A percentile compares a stretch with the other conserved stretches of the same genome.
Conservation (phyloP, 441 rosid genomes). For the Gossypium schwendimanii region DNA sequence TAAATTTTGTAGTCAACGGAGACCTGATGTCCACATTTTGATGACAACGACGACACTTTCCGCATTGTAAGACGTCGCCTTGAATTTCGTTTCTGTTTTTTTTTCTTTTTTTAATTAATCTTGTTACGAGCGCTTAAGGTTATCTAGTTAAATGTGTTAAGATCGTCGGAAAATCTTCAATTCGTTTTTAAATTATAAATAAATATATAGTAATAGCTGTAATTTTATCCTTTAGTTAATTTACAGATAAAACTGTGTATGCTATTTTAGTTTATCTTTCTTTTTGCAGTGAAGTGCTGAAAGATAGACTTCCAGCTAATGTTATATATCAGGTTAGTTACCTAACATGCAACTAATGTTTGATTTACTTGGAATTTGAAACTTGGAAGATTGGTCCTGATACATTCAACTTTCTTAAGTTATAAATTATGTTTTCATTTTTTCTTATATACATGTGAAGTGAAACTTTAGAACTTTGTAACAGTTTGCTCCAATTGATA, state of each 20-base stretch:
- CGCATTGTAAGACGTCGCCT: constrained; percentile 52
- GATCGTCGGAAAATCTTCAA: background rate
- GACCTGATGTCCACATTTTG: constrained; percentile 60
- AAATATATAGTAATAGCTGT: background rate
- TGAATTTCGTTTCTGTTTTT: background rate
- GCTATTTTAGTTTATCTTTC: background rate
- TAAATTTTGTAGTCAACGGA: constrained; percentile 37
- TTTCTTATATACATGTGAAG: background rate
- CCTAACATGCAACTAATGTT: background rate
- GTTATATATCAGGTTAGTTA: constrained; percentile 67
- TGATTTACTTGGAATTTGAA: constrained; percentile 2
- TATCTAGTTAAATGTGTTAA: background rate
- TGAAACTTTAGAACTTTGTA: constrained; percentile 21
- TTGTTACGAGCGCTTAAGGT: background rate
- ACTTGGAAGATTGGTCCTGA: background rate
- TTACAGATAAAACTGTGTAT: background rate
- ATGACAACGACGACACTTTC: constrained; percentile 74
- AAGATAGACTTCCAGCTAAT: constrained; percentile 50
- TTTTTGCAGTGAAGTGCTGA: constrained; percentile 62
- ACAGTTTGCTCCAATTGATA: constrained; percentile 86
- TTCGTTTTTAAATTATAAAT: background rate
- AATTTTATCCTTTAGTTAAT: background rate
- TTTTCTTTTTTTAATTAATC: background rate
- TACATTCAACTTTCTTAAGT: background rate
- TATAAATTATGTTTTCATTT: background rate